Base-by-base conservation (phyloP, 2,329 filamentous ascomycete genomes). In the Aspergillus alliaceus region DNA sequence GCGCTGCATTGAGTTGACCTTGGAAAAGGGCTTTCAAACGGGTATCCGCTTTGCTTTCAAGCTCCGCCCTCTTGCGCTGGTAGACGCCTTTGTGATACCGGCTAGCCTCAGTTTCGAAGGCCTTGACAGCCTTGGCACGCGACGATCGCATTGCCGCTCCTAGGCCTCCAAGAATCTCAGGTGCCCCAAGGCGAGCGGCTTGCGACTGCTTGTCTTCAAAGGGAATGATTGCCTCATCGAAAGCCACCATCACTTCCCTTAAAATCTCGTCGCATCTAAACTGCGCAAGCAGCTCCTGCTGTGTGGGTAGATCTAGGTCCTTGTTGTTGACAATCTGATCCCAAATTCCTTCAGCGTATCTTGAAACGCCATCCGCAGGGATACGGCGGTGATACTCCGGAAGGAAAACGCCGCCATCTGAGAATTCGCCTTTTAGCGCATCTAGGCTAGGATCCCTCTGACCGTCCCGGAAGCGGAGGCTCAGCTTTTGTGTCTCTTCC, bases 271-370 rank as follows among this genome's bases (percentile, higher is more conserved):
- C 95, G 74, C 95, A 99, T 64, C 95, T 87, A 79, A 98, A 99
- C 74, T 99, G 95, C 11, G 95, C 95, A 53, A 99, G 83, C 46
- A 99, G 83, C 74, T 99, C 95, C 77, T 99, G 95, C 73, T 99
- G 95, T 0, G 95, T 98, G 3, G 95, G 95, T 58, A 99, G 77
- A 75, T 99, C 95, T 54, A 99, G 82, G 70, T 99, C 95, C 77
- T 99, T 99, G 82, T 99, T 99, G 80, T 93, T 90, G 67, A 96
- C 93, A 71, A 99, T 99, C 77, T 98, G 93, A 69, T 98, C 93
- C 95, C 95, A 99, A 44, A 99, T 86, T 39, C 93, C 91, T 72
- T 95, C 87, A 0, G 95, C 93, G 68, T 99, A 99, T 58, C 92
- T 83, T 0, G 93, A 90, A 71, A 98, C 95, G n/a, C 95, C 95